A percentile compares a stretch with the other conserved stretches of the same genome.
phyloP scores from a whole-genome alignment of 495 filamentous ascomycete species.

The Sordaria brevicollis region DNA sequence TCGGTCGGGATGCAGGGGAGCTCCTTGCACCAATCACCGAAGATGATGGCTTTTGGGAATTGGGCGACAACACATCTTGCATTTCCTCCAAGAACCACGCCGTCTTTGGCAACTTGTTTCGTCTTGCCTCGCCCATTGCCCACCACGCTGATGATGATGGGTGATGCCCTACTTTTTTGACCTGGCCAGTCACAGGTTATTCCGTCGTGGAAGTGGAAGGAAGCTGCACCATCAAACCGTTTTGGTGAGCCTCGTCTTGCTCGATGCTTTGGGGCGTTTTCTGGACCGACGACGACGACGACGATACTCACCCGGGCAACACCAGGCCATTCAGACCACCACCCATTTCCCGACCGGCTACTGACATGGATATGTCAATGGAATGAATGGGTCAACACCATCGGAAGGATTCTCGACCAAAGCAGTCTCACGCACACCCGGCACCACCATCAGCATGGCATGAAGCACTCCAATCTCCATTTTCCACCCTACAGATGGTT shows the following conservation, averaged over 20 bases:
- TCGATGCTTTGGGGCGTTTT: background rate
- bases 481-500: background rate
- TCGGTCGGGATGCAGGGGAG: conserved; percentile 2
- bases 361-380: background rate
- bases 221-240: background rate
- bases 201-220: too few species aligned
- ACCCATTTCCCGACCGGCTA: background rate
- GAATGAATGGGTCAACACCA: background rate
- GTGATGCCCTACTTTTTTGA: conserved; percentile 14
- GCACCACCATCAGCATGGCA: background rate
- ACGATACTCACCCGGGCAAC: background rate
- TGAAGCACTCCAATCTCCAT: background rate
- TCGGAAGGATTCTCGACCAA: background rate
- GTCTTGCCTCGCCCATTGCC: conserved; percentile 14
- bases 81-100: background rate
- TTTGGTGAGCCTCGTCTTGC: background rate
- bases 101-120: conserved; percentile 1
- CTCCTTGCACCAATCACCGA: conserved; percentile 19
- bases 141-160: too few species aligned
- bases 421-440: too few species aligned
- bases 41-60: conserved; percentile 4
- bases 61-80: conserved; percentile 17
- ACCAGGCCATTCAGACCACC: background rate
- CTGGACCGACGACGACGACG: too few species aligned
- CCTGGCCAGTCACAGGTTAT: background rate